Evolutionary conservation across 2,329 filamentous ascomycete species (phyloP), one percentile per base, ranked within the genome.

Genomic region (Sarocladiaceae sp.): DNA sequence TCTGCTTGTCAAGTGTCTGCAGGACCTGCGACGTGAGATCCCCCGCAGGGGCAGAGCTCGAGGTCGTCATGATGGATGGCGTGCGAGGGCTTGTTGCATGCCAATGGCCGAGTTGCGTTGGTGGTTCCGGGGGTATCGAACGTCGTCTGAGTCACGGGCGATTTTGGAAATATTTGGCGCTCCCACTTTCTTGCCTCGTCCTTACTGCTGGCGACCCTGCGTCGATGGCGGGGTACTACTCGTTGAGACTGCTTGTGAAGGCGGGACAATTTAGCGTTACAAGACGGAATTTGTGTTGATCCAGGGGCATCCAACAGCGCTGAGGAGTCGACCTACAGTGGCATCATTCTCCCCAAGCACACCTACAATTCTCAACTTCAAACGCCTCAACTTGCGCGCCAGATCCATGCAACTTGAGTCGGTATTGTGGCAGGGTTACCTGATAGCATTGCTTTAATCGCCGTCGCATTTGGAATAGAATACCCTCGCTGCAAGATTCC

Each of bases 1-100:
- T 80, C 56, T 81, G 71, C 62, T 80, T 73, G 66, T 78, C 78
- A 61, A 93, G 75, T 52, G 80, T 79, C 55, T 83, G 78, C 61
- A 93, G 79, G 59, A 92, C 76, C 62, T 82, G 74, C 53, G 76
- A 74, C 55, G 81, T 76, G 63, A 90, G 73, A 65, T 90, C 85
- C 67, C 73, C 74, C 46, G 64, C 62, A 26, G 69, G 62, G 47
- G 56, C 61, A 51, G 59, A 57, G 58, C 62, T 68, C 58, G 64
- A 64, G 59, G 65, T 68, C 57, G 73, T 71, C 77, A 80, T 80
- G 53, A 53, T 68, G 54, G n/a, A 33, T 23, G 44, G 26, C 44
- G 31, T 48, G 44, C 44, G 12, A 22, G 11, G 13, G 29, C 18
- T n/a, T 12, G 51, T 37, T 40, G 51, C 29, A 12, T 15, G 33